Evolutionary conservation across 2,329 filamentous ascomycete genomes (phyloP), one percentile per base, ranked within the genome.

Genomic region (Pseudopyrenochaeta lycopersici): DNA sequence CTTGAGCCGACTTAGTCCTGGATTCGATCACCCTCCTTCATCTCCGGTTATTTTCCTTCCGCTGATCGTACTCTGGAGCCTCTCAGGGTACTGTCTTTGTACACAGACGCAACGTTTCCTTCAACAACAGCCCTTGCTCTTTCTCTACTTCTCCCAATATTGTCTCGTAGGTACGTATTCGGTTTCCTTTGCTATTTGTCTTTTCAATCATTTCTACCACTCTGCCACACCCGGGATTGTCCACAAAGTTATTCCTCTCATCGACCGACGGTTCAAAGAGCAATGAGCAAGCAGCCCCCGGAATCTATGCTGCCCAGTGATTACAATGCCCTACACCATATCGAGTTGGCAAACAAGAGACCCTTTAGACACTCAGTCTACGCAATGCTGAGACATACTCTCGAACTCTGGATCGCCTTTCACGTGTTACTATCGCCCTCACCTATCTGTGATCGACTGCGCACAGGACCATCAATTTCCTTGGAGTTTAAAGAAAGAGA

Each of bases 91-190:
- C 46, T 47, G 48, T 56, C 46, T 35, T n/a, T 50, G 43, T 31
- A 43, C 43, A 49, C 27, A 41, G 23, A 32, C n/a, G n/a, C n/a
- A 49, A 3, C 38, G 15, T 29, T 40, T 23, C 20, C 53, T 49
- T 30, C 47, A 46, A 43, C 44, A 48, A 31, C 38, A 31, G 21
- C 33, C 17, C 23, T 23, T 35, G 53, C 49, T 36, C 54, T 46
- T 53, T 51, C 32, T 15, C 15, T 27, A 9, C 9, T 9, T 27
- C 23, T 27, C 39, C n/a, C 33, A 56, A 38, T 58, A 43, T 47
- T 47, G 21, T 58, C 23, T 44, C 53, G 53, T 58, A 49, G 64
- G 66, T 68, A 68, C 56, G 66, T 68, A 64, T 56, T 15, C 49
- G 11, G 36, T 41, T 49, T 31, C 38, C 38, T 54, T 27, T 12